Evolutionary conservation across 2,329 filamentous ascomycete species (phyloP), one percentile per base, ranked within the genome.

Genomic region (Dactylellina parvicollis): DNA sequence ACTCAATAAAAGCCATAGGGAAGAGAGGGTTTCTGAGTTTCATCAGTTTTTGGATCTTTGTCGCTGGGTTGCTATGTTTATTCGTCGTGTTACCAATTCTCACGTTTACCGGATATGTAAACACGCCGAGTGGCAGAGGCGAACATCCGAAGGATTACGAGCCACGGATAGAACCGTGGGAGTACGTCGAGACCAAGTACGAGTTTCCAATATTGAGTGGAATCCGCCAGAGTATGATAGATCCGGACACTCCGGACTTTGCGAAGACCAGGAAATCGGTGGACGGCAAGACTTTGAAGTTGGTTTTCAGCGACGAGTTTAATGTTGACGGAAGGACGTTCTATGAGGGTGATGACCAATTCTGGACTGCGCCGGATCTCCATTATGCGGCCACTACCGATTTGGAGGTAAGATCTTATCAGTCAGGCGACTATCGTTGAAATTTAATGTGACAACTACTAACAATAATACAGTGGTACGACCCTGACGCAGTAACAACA

Each of bases 401-500:
- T 77, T 72, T 85, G 56, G 83, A 85, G 70, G 70, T 74, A 62
- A 61, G 40, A 40, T 26, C 14, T 47, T 22, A 2, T 50, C n/a
- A 18, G 9, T 32, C n/a, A 38, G n/a, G n/a, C n/a, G n/a, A n/a
- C n/a, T n/a, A n/a, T n/a, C n/a, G n/a, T n/a, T n/a, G n/a, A n/a
- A n/a, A n/a, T n/a, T n/a, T n/a, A n/a, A n/a, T n/a, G n/a, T n/a
- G n/a, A n/a, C n/a, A n/a, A n/a, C n/a, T 52, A 22, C 42, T 72
- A 30, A 59, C 42, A n/a, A 42, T 40, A 32, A 69, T 79, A 38
- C 76, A 88, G 85, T 90, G 88, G 88, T 90, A 90, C 77, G 88
- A 90, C 77, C 88, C 88, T 4, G 88, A 90, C 79, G 88, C 88
- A 12, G 83, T 86, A 1, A 86, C 84, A 1, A 90, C 88, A 3